Base-by-base conservation (phyloP, 768 basidiomycete species). In the Termitomyces sp. region DNA sequence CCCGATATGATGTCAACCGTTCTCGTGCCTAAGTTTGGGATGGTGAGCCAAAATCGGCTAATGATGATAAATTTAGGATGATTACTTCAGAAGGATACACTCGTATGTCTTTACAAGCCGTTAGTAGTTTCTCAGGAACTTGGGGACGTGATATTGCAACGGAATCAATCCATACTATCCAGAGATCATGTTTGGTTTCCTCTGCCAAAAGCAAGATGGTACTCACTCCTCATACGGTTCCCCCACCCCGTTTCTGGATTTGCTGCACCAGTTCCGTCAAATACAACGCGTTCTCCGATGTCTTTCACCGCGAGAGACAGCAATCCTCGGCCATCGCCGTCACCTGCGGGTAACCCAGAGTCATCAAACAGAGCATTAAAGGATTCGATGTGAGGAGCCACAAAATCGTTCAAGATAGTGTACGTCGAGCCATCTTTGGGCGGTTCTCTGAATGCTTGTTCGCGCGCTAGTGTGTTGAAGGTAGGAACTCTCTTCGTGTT, bases 331-430 rank as follows among this genome's bases (percentile, higher is more conserved):
- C 91, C 91, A 57, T 92, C 85, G 14, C 87, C 87, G 65, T 88
- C 87, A 10, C 88, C 87, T 48, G 79, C 69, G 58, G 87, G 84
- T 56, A 91, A 71, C n/a, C 89, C 89, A 55, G 89, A 87, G 71
- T 96, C 94, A 68, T 98, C 95, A 71, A 98, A 95, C 30, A 99
- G 82, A 16, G 93, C 88, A 73, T 98, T 96, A 81, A 99, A 98
- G 41, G 92, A 94, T 71, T 98, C 91, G 62, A 98, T 84, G 70
- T 98, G 95, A 6, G 97, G 96, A 26, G 84, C 77, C 56, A 98
- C 93, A 67, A 98, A 92, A 73, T 96, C 92, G 65, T 97, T 93
- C 61, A 98, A 79, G 55, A 91, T 90, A 20, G 85, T 85, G 63
- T 91, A 85, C 13, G 86, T 84, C 26, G 89, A 82, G 23, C 83